Base-by-base conservation (phyloP, 2,329 filamentous ascomycete genomes). In the Cladophialophora psammophila region DNA sequence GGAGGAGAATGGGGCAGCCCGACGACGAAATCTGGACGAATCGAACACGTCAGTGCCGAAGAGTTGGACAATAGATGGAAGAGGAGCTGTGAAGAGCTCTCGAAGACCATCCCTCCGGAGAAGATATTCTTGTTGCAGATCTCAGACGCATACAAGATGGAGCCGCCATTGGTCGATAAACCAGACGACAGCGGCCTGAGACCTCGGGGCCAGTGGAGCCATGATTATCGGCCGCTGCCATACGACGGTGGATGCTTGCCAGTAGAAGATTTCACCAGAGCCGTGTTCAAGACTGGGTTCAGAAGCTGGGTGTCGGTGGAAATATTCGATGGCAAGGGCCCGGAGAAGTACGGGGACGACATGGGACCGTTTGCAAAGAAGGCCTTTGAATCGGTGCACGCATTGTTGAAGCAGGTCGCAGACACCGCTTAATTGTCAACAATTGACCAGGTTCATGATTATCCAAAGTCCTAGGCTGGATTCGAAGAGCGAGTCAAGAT, bases 61-160 rank as follows among this genome's bases (percentile, higher is more conserved):
- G 85, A 89, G 63, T 71, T 91, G 7, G 78, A 84, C 8, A 73
- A 76, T 36, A 79, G 79, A 1, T 91, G 87, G 74, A 76, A 78
- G 2, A 75, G 76, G 3, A 90, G 87, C 60, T 78, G 91, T 18
- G 76, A 82, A 1, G 83, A 87, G 53, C 82, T 94, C 1, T 78
- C 81, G 0, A 74, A 72, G 0, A 87, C 84, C 0, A 77, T 94
- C 0, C 89, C 90, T 0, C 78, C 83, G 0, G 87, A 91, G 1
- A 93, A 91, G 80, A 92, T 94, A 45, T 93, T 86, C 74, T 79
- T 93, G 0, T 76, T 94, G 2, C 91, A 94, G 75, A 88, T 94
- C 61, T 90, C 86, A 2, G 91, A 94, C 75, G 91, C 88, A 0
- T 93, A 93, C 75, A 87, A 84, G 71, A 83, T 87, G 42, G 79